Evolutionary conservation across 768 basidiomycete species (phyloP).

Genomic region (Hericium erinaceus): DNA sequence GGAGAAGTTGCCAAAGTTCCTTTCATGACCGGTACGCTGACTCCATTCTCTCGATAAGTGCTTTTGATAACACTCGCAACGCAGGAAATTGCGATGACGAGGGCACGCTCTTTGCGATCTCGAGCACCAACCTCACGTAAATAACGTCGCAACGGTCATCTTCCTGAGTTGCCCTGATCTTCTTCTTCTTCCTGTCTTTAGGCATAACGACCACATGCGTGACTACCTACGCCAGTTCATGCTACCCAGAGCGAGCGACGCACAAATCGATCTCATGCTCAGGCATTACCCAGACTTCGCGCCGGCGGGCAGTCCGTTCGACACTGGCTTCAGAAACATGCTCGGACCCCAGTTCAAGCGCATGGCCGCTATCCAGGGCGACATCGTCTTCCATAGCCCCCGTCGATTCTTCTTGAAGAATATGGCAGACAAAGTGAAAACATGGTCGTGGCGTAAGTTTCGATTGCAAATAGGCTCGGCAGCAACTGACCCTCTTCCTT

Average conservation of each 20-base stretch:
- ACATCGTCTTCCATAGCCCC: conserved; percentile 41
- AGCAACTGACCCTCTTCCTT: background rate
- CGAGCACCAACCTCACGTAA: conserved; percentile 7
- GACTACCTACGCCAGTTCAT: background rate
- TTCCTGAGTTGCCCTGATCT: background rate
- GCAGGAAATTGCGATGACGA: conserved; percentile 12
- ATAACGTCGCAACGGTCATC: background rate
- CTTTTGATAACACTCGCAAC: background rate
- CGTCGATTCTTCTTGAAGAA: conserved; percentile 36
- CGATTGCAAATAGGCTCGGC: background rate
- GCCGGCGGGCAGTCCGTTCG: conserved; percentile 42
- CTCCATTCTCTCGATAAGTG: background rate
- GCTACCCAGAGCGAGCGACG: conserved; percentile 1
- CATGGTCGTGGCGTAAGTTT: conserved; percentile 34
- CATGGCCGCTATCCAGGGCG: conserved; percentile 40
- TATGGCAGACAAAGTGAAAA: conserved; percentile 28
- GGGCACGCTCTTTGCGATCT: conserved; percentile 10
- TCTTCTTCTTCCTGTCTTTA: background rate
- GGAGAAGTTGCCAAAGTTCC: conserved; percentile 16
- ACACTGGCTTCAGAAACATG: conserved; percentile 35
- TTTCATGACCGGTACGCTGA: background rate
- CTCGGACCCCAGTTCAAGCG: conserved; percentile 43
- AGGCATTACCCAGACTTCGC: conserved; percentile 29
- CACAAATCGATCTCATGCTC: conserved; percentile 1
- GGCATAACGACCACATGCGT: background rate